A percentile compares a stretch with the other conserved stretches of the same genome.
These are phyloP conservation scores for Thermothelomyces thermophilus DNA, from an alignment of 2,329 filamentous ascomycete species.

Conservation along the genomic window DNA sequence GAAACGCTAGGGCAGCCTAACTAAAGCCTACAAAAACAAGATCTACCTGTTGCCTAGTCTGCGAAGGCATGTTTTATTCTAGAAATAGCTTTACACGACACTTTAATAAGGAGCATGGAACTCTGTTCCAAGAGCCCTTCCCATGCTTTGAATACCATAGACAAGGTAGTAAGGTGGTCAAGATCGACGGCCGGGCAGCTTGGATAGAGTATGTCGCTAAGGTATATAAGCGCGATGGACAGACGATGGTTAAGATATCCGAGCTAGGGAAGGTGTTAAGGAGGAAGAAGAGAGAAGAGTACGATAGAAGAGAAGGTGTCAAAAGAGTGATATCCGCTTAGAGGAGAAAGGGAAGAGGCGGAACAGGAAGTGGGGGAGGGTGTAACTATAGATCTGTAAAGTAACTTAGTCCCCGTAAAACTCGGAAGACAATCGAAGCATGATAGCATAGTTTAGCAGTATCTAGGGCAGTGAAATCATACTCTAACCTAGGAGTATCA, in stretches of 20 bases:
- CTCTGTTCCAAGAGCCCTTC: background rate
- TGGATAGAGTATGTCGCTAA: background rate
- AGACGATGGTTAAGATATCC: background rate
- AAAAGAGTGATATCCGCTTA: background rate
- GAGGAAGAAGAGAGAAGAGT: background rate
- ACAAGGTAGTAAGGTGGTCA: background rate
- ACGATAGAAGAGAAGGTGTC: no score
- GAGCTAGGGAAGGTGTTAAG: background rate
- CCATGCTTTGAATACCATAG: background rate
- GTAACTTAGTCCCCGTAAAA: no score
- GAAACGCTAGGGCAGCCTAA: background rate
- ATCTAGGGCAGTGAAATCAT: no score
- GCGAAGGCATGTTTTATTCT: background rate
- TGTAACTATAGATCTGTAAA: no score
- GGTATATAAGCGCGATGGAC: background rate
- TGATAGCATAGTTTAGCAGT: no score
- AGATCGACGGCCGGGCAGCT: background rate
- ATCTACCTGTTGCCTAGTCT: background rate
- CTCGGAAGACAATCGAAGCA: no score
- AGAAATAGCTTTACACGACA: background rate
- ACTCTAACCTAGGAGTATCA: no score
- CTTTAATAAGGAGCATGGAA: slow-evolving; percentile 1
- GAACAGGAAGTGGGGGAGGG: no score
- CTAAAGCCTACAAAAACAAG: background rate
- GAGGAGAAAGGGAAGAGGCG: no score